Evolutionary conservation across 2,329 filamentous ascomycete species (phyloP), one percentile per base, ranked within the genome.

Genomic region (Microthyrium microscopicum): DNA sequence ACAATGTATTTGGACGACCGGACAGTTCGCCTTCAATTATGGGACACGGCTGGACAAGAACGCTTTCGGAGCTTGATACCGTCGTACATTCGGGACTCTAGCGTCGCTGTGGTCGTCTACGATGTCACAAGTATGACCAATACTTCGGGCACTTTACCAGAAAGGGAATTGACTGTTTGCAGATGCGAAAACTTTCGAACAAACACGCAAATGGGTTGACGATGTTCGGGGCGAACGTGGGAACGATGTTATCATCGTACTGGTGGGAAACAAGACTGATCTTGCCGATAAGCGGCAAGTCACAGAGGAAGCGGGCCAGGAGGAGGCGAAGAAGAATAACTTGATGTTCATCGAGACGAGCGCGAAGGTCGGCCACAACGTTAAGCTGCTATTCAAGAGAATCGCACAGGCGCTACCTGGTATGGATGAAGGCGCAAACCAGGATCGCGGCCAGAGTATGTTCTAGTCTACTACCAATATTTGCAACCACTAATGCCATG

Each of bases 1-100:
- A 98, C 89, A 35, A 98, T 98, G 91, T 98, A 98, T 61, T 77
- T 98, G 41, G 89, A 98, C 63, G 89, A 98, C 64, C 74, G 89
- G 54, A 98, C 89, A 26, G 89, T 98, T 41, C 80, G 91, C 51
- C 70, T 98, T 56, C 89, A 98, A 56, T 71, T 98, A 41, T 98
- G 89, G 89, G 89, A 98, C 57, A 98, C 89, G 5, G 89, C 89
- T 30, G 89, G 89, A 41, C 89, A 98, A 58, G 89, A 98, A 60
- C 74, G 89, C 45, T 98, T 98, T 64, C 78, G 91, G 56, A 92
- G 82, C 51, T 60, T 98, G 50, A 98, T 98, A 46, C 91, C 91
- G 35, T 94, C 84, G 16, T 98, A 98, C 61, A 98, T 98, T 51
- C 83, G 91, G 49, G 91, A 98, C 64, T 93, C 83, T 16, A 91